These are phyloP conservation scores for Lentinula boryana DNA, from an alignment of 768 basidiomycete genomes.

Conservation along the genomic window DNA sequence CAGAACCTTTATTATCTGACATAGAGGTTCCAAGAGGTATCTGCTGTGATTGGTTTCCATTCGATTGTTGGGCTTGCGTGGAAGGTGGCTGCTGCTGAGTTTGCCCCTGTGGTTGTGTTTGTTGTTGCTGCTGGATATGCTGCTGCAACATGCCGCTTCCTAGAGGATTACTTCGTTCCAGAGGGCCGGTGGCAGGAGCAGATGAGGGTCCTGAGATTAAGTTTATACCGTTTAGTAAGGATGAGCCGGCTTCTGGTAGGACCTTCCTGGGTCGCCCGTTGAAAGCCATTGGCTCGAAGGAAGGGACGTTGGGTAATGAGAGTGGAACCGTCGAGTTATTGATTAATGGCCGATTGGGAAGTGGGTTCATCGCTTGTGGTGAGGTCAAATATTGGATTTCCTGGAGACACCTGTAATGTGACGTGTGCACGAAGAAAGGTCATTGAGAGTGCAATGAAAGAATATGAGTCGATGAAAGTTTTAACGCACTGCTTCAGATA, in stretches of 20 bases:
- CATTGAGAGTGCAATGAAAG: slow-evolving; percentile 4
- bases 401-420: slow-evolving; percentile 73
- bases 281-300: slow-evolving; percentile 68
- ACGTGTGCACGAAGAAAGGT: slow-evolving; percentile 5
- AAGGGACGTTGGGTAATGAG: slow-evolving; percentile 63
- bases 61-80: slow-evolving; percentile 20
- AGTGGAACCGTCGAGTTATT: slow-evolving; percentile 60
- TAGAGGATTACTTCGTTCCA: slow-evolving; percentile 48
- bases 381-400: slow-evolving; percentile 98
- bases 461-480: neutral
- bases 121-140: slow-evolving; percentile 25
- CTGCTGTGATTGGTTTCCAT: slow-evolving; percentile 25
- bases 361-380: slow-evolving; percentile 93
- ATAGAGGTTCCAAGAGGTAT: slow-evolving; percentile 11
- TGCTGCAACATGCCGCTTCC: slow-evolving; percentile 34
- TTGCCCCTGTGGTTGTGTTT: slow-evolving; percentile 26
- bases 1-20: slow-evolving; percentile 41
- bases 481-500: slow-evolving; percentile 89
- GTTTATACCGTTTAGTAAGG: slow-evolving; percentile 56
- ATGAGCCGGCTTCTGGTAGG: slow-evolving; percentile 65
- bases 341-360: slow-evolving; percentile 79
- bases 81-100: slow-evolving; percentile 20
- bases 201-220: slow-evolving; percentile 47
- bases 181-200: slow-evolving; percentile 37
- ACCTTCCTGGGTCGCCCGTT: slow-evolving; percentile 79